These are phyloP conservation scores for Penicillium robsamsonii DNA, from an alignment of 495 filamentous ascomycete genomes.

Conservation along the genomic window DNA sequence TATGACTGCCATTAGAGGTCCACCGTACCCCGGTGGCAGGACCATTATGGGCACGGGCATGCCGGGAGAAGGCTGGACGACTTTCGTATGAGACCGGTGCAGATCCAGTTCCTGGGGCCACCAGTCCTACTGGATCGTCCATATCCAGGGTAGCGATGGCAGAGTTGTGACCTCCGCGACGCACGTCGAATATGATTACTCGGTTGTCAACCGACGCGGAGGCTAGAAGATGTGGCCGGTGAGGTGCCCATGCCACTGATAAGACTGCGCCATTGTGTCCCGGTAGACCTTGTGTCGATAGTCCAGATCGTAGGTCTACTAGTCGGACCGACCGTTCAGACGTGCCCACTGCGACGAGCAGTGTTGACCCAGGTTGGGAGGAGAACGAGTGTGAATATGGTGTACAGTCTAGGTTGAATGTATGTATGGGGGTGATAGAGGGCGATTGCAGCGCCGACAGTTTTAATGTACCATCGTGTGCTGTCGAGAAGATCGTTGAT, in stretches of 20 bases:
- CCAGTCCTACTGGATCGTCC: conserved; percentile 69
- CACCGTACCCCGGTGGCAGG: conserved; percentile 80
- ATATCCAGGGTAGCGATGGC: conserved; percentile 74
- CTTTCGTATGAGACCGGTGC: conserved; percentile 30
- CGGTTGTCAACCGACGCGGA: conserved; percentile 75
- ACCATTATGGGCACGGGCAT: conserved; percentile 65
- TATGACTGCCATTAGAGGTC: conserved; percentile 70
- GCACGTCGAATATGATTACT: conserved; percentile 81
- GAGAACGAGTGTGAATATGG: conserved; percentile 76
- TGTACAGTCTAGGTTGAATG: conserved; percentile 69
- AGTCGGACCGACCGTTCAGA: conserved; percentile 77
- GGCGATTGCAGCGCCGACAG: conserved; percentile 65
- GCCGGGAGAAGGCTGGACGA: conserved; percentile 47
- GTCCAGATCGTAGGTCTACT: conserved; percentile 76
- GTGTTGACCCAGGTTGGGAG: conserved; percentile 61
- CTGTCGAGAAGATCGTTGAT: conserved; percentile 74
- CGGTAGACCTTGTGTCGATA: conserved; percentile 71
- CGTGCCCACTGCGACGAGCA: conserved; percentile 81
- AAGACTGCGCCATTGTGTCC: conserved; percentile 72
- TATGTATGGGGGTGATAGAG: conserved; percentile 48
- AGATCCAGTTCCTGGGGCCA: conserved; percentile 25
- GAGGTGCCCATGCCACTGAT: conserved; percentile 75
- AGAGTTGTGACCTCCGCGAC: conserved; percentile 57
- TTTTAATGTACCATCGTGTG: conserved; percentile 81
- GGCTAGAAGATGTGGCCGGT: conserved; percentile 72